Conservation (phyloP, 106 monocot species). For the Triglochin maritima region DNA sequence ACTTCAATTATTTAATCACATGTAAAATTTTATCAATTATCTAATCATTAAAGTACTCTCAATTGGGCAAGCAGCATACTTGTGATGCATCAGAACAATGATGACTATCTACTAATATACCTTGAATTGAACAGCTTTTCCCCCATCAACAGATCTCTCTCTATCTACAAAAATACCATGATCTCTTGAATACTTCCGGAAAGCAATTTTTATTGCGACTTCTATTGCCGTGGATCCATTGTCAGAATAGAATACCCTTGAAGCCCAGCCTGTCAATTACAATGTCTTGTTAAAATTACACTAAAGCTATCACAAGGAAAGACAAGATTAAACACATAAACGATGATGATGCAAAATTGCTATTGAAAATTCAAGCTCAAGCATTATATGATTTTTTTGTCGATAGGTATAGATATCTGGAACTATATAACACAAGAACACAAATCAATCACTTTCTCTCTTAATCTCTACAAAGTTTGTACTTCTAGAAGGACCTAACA, state of each 20-base stretch:
- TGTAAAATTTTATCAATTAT: too few species aligned
- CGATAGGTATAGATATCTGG: too few species aligned
- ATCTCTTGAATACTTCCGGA: conserved; percentile 67
- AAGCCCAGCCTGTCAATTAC: conserved; percentile 71
- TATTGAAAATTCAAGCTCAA: too few species aligned
- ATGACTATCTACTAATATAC: conserved; percentile 13
- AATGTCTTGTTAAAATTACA: not conserved
- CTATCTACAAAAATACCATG: conserved; percentile 29
- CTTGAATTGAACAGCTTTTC: conserved; percentile 33
- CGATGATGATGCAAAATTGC: not conserved
- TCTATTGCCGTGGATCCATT: conserved; percentile 98
- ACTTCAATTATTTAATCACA: too few species aligned
- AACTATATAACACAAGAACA: too few species aligned
- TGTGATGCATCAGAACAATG: too few species aligned
- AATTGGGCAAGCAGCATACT: too few species aligned
- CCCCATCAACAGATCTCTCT: conserved; percentile 5
- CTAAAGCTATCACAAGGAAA: not conserved
- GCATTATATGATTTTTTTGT: too few species aligned
- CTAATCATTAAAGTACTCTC: too few species aligned
- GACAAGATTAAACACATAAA: not conserved
- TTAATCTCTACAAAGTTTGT: not conserved
- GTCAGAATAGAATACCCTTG: conserved; percentile 84
- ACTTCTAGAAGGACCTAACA: not conserved
- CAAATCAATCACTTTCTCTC: too few species aligned
- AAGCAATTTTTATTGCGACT: conserved; percentile 98